A percentile compares a stretch with the other conserved stretches of the same genome.
Conservation (phyloP, 1,284 basidiomycete genomes). For the Sporisorium iseilematis-ciliati region DNA sequence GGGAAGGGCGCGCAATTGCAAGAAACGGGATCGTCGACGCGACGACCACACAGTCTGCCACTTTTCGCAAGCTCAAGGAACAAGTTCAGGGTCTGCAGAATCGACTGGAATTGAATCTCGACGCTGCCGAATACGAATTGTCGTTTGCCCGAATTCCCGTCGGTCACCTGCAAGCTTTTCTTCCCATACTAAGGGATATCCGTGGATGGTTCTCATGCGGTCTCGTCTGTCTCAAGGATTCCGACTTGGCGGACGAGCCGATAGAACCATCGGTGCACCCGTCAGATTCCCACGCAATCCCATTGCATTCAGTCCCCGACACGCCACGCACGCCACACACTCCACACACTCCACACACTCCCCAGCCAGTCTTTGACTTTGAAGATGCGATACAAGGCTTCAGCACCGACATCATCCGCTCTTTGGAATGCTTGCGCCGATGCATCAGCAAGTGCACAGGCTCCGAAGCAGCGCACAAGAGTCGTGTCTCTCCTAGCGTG, state of each 20-base stretch:
- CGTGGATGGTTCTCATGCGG: conserved; percentile 56
- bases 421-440: conserved; percentile 26
- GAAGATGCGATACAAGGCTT: conserved; percentile 19
- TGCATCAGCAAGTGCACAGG: conserved; percentile 23
- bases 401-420: conserved; percentile 27
- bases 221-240: conserved; percentile 21
- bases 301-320: background rate
- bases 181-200: conserved; percentile 34
- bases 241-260: background rate
- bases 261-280: background rate
- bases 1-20: conserved; percentile 4
- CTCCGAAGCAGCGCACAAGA: background rate
- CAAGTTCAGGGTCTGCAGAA: conserved; percentile 17
- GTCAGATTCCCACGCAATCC: background rate
- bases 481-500: background rate
- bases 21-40: background rate
- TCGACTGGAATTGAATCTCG: conserved; percentile 31
- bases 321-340: background rate
- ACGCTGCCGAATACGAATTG: conserved; percentile 56
- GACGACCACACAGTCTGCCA: background rate
- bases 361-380: conserved; percentile 17
- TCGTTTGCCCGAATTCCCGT: conserved; percentile 45
- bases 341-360: too few species aligned
- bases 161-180: conserved; percentile 23
- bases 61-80: conserved; percentile 23